These are phyloP conservation scores for Babesia divergens DNA, from an alignment of 169 alveolate species.

Conservation along the genomic window DNA sequence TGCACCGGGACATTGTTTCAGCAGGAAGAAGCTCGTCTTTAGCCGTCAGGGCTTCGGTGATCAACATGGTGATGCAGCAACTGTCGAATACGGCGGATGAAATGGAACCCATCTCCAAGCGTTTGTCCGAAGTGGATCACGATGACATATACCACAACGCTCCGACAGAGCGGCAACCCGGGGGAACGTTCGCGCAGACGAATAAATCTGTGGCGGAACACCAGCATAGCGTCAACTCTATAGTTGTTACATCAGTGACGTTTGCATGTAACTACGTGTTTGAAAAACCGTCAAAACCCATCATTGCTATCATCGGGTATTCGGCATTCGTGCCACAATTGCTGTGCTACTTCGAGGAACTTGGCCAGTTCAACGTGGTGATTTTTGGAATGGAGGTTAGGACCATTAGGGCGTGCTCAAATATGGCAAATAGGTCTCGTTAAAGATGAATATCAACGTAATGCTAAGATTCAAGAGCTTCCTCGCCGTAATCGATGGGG, in stretches of 20 bases:
- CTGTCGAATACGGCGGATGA: neutral
- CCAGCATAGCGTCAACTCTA: slow-evolving; percentile 5
- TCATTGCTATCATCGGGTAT: slow-evolving; percentile 49
- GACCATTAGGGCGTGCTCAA: neutral
- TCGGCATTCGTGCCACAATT: slow-evolving; percentile 39
- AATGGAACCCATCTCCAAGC: no score
- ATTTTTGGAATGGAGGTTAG: slow-evolving; percentile 13
- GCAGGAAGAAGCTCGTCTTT: neutral
- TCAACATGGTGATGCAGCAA: slow-evolving; percentile 6
- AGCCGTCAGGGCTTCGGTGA: slow-evolving; percentile 4
- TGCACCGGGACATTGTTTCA: slow-evolving; percentile 4
- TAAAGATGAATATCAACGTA: neutral
- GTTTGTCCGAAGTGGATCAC: neutral
- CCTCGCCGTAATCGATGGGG: slow-evolving; percentile 53
- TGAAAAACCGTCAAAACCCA: slow-evolving; percentile 5
- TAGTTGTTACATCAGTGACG: slow-evolving; percentile 28
- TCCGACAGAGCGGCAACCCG: no score
- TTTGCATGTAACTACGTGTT: slow-evolving; percentile 18
- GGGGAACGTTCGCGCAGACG: no score
- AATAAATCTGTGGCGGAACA: no score
- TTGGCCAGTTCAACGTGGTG: slow-evolving; percentile 37
- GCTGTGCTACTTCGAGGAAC: slow-evolving; percentile 30
- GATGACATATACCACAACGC: neutral
- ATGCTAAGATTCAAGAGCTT: slow-evolving; percentile 41
- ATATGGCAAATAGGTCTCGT: neutral